Evolutionary conservation across 2,329 filamentous ascomycete species (phyloP).

Genomic region (Hansfordia pulvinata): DNA sequence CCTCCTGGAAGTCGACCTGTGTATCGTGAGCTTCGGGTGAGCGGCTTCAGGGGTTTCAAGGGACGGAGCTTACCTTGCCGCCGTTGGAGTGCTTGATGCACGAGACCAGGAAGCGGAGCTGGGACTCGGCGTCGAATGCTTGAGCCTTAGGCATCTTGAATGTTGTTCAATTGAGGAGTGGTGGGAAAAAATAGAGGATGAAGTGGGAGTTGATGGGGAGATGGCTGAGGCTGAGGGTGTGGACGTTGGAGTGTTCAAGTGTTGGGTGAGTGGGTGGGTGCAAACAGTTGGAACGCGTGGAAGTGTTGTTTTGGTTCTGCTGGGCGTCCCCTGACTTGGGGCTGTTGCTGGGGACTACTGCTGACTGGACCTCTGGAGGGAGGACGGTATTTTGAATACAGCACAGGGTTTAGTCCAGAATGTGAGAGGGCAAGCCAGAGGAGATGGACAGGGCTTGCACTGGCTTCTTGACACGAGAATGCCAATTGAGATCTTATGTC

Average conservation of each 20-base stretch:
- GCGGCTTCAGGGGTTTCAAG: not conserved
- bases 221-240: not conserved
- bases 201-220: constrained; percentile 1
- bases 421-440: not conserved
- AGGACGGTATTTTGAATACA: not conserved
- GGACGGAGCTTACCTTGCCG: constrained; percentile 37
- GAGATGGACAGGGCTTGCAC: not conserved
- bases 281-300: not conserved
- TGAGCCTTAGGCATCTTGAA: constrained; percentile 35
- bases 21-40: constrained; percentile 6
- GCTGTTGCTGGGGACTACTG: too few species aligned
- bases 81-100: constrained; percentile 48
- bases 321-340: too few species aligned
- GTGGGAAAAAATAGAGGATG: constrained; percentile 1
- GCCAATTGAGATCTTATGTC: too few species aligned
- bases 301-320: too few species aligned
- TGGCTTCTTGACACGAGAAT: not conserved
- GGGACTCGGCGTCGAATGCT: constrained; percentile 33
- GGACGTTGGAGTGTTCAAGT: not conserved
- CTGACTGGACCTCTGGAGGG: not conserved
- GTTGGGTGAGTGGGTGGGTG: not conserved
- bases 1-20: constrained; percentile 51
- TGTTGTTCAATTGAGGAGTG: constrained; percentile 4
- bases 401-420: not conserved
- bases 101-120: constrained; percentile 51